phyloP scores from a whole-genome alignment of 805 yeast genomes.

The Ogataea pini region DNA sequence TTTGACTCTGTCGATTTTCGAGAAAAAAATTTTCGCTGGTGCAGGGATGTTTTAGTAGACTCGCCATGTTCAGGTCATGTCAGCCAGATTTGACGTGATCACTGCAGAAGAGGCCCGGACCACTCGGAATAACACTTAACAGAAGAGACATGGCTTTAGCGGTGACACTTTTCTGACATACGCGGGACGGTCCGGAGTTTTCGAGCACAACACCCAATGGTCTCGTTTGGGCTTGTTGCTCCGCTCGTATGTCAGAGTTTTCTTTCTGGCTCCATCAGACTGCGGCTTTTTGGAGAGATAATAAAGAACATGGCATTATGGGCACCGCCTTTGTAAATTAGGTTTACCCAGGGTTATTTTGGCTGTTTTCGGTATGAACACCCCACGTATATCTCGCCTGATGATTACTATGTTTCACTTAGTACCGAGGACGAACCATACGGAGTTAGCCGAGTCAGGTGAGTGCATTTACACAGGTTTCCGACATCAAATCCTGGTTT shows the following conservation, averaged over 20 bases:
- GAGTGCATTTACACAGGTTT: not conserved
- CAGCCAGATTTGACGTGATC: not conserved
- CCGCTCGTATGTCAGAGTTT: not conserved
- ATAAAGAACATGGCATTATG: not conserved
- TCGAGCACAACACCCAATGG: not conserved
- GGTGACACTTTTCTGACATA: too few species aligned
- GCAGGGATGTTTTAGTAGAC: not conserved
- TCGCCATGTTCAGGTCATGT: not conserved
- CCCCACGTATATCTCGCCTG: too few species aligned
- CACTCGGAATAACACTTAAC: not conserved
- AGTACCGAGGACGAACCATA: not conserved
- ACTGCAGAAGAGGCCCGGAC: not conserved
- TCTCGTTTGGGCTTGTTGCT: not conserved
- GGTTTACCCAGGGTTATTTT: not conserved
- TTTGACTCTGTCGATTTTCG: slow-evolving; percentile 8
- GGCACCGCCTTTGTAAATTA: too few species aligned
- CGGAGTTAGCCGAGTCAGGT: not conserved
- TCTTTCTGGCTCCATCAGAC: not conserved
- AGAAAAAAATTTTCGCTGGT: slow-evolving; percentile 10
- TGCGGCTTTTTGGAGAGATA: slow-evolving; percentile 1
- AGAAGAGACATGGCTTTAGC: too few species aligned
- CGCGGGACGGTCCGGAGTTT: not conserved
- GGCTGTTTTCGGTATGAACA: not conserved
- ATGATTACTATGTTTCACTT: too few species aligned
- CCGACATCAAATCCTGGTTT: not conserved